These are phyloP conservation scores for Pichia manshurica DNA, from an alignment of 805 yeast species.

Conservation along the genomic window DNA sequence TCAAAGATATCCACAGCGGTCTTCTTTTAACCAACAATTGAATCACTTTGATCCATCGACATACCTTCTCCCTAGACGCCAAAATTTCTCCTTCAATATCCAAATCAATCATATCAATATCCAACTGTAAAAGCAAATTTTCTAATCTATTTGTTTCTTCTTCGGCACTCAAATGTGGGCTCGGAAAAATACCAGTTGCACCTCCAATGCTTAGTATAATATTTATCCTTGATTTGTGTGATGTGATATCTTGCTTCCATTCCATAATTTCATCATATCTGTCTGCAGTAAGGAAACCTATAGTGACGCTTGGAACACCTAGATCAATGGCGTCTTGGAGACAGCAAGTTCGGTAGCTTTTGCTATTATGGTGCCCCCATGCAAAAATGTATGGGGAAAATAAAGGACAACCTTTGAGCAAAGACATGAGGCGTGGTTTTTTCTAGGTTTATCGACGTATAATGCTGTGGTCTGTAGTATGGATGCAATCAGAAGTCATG, in stretches of 20 bases:
- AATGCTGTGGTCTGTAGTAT: too few species aligned
- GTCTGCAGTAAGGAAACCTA: slow-evolving; percentile 26
- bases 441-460: not conserved
- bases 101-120: slow-evolving; percentile 24
- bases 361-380: slow-evolving; percentile 22
- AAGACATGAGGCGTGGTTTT: not conserved
- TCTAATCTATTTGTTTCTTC: slow-evolving; percentile 17
- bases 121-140: slow-evolving; percentile 14
- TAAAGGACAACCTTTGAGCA: not conserved
- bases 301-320: slow-evolving; percentile 18
- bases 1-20: slow-evolving; percentile 18
- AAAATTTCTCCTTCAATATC: slow-evolving; percentile 28
- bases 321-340: slow-evolving; percentile 17
- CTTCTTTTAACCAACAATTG: not conserved
- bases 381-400: slow-evolving; percentile 30
- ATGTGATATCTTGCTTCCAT: slow-evolving; percentile 24
- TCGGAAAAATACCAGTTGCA: slow-evolving; percentile 26
- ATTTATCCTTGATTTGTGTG: slow-evolving; percentile 14
- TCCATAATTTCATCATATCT: slow-evolving; percentile 22
- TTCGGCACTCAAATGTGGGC: slow-evolving; percentile 7
- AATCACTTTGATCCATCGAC: slow-evolving; percentile 12
- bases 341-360: slow-evolving; percentile 16
- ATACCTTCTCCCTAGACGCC: slow-evolving; percentile 9
- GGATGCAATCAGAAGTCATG: too few species aligned
- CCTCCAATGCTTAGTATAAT: slow-evolving; percentile 31